Percentiles rank a stretch among this genome's conserved stretches.
Evolutionary conservation across 1,139 yeast species (phyloP).

Genomic region (Kodamaea sp.): DNA sequence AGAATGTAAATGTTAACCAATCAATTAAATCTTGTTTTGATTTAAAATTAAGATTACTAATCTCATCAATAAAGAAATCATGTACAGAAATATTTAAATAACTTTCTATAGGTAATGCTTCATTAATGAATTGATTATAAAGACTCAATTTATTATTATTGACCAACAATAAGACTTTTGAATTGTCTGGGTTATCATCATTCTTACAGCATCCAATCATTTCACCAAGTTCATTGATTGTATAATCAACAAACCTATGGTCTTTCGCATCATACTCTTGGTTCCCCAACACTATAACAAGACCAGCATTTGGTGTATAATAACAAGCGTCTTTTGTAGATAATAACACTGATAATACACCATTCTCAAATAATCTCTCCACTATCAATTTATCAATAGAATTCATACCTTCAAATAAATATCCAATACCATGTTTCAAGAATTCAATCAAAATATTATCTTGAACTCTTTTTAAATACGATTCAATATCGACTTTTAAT

Average conservation of each 20-base stretch:
- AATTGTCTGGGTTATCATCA: constrained; percentile 19
- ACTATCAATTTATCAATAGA: constrained; percentile 51
- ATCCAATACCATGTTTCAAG: constrained; percentile 65
- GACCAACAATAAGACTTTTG: constrained; percentile 54
- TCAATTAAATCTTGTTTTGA: constrained; percentile 84
- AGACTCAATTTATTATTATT: constrained; percentile 54
- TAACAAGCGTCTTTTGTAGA: constrained; percentile 56
- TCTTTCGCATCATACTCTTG: constrained; percentile 71
- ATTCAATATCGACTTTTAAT: constrained; percentile 35
- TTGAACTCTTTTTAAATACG: constrained; percentile 39
- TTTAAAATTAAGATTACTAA: constrained; percentile 60
- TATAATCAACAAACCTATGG: constrained; percentile 65
- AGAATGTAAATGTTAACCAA: constrained; percentile 81
- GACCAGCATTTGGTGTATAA: constrained; percentile 49
- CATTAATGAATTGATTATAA: constrained; percentile 66
- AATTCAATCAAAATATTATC: constrained; percentile 47
- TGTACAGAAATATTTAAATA: constrained; percentile 53
- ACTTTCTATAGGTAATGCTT: constrained; percentile 84
- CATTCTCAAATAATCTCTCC: constrained; percentile 47
- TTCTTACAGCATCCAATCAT: constrained; percentile 57
- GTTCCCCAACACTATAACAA: constrained; percentile 68
- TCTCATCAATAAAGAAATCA: constrained; percentile 70
- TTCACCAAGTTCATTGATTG: constrained; percentile 62
- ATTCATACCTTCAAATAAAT: constrained; percentile 59
- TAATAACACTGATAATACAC: constrained; percentile 51